phyloP scores from a whole-genome alignment of 306 rosid genomes.

The Cucumis hystrix region DNA sequence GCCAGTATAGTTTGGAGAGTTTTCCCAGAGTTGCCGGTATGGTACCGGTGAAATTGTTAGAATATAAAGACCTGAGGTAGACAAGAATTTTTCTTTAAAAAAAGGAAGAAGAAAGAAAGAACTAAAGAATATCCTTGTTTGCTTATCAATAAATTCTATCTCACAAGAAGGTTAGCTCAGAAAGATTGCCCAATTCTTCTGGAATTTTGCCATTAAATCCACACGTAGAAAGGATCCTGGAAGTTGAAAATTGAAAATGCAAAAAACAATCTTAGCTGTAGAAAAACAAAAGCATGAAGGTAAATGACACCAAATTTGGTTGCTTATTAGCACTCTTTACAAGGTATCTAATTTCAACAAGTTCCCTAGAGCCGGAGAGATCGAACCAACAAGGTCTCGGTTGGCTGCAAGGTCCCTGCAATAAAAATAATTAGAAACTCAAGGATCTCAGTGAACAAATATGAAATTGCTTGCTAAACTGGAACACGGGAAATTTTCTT shows the following conservation, averaged over 20 bases:
- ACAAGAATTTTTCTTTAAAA: background rate
- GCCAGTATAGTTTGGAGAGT: conserved; percentile 79
- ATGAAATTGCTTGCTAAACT: background rate
- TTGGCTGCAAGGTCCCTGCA: conserved; percentile 65
- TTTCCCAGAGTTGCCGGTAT: conserved; percentile 84
- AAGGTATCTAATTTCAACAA: conserved; percentile 38
- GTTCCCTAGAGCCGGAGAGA: conserved; percentile 35
- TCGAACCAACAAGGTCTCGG: conserved; percentile 38
- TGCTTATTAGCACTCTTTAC: conserved; percentile 38
- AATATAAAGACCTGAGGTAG: conserved; percentile 67
- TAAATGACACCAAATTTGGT: background rate
- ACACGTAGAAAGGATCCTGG: conserved; percentile 86
- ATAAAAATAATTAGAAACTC: conserved; percentile 1
- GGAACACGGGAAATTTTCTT: background rate
- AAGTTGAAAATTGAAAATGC: conserved; percentile 8
- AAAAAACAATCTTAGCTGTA: background rate
- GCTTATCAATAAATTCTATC: conserved; percentile 9
- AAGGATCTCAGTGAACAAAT: conserved; percentile 9
- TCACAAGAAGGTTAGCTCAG: conserved; percentile 72
- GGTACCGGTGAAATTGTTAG: conserved; percentile 60
- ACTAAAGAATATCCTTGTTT: background rate
- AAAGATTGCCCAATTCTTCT: conserved; percentile 62
- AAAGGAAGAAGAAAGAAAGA: background rate
- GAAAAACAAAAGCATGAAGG: background rate
- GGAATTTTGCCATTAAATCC: conserved; percentile 74